phyloP scores from a whole-genome alignment of 2,329 filamentous ascomycete species.

The Cyclaneusma minus region DNA sequence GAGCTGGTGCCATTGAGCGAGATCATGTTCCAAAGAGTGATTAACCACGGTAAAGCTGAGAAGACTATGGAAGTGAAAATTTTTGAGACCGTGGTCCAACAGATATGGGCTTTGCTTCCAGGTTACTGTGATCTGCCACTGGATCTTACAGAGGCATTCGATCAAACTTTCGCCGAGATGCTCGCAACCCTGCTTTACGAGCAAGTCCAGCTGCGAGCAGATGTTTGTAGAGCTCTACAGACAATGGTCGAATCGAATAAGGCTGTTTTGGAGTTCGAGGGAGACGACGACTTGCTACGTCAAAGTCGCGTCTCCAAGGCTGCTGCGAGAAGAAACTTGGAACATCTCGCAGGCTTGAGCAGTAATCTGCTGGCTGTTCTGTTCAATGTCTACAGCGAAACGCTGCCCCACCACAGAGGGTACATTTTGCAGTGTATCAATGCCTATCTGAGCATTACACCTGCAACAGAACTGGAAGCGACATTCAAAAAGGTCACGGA shows the following conservation, averaged over 20 bases:
- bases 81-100: slow-evolving; percentile 88
- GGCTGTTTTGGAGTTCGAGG: slow-evolving; percentile 55
- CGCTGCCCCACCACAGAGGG: slow-evolving; percentile 78
- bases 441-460: slow-evolving; percentile 79
- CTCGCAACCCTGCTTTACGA: slow-evolving; percentile 85
- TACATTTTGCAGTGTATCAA: slow-evolving; percentile 92
- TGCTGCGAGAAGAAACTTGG: slow-evolving; percentile 62
- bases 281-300: slow-evolving; percentile 51
- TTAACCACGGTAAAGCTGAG: slow-evolving; percentile 66
- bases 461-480: slow-evolving; percentile 60
- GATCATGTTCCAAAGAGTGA: slow-evolving; percentile 72
- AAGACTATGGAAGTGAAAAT: slow-evolving; percentile 97
- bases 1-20: slow-evolving; percentile 86
- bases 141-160: slow-evolving; percentile 62
- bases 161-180: slow-evolving; percentile 79
- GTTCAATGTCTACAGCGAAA: slow-evolving; percentile 99
- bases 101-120: slow-evolving; percentile 86
- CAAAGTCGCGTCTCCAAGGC: slow-evolving; percentile 66
- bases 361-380: slow-evolving; percentile 86
- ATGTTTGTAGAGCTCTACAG: slow-evolving; percentile 76
- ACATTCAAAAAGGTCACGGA: slow-evolving; percentile 79
- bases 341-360: slow-evolving; percentile 64
- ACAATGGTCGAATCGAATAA: slow-evolving; percentile 86
- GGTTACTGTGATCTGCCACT: slow-evolving; percentile 90
- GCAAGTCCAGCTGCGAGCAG: slow-evolving; percentile 72